Evolutionary conservation across 495 filamentous ascomycete species (phyloP), one percentile per base, ranked within the genome.

Genomic region (Trichoderma erinaceum): DNA sequence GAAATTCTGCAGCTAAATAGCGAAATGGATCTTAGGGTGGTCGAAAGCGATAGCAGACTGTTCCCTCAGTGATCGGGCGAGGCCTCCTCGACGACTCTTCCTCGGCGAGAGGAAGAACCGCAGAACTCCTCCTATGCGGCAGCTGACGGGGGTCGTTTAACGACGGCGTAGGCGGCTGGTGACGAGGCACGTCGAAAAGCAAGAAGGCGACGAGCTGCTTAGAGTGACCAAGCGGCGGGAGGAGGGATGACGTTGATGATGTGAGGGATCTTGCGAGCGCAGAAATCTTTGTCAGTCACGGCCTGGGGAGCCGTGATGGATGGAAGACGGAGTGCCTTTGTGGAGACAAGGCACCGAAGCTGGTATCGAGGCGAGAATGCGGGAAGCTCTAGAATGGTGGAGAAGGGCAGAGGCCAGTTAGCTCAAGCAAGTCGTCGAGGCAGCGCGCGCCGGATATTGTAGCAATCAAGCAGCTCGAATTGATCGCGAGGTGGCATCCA

Each of bases 71-170:
- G 86, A 89, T 86, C 88, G 89, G 88, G 87, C 89, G 86, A 88
- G 88, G 88, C 86, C 89, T 89, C 86, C 88, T 88, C 88, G 56
- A 56, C 50, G 90, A 94, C 89, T 91, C 92, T 93, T 91, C 92
- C 92, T 89, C 91, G 71, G 78, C 80, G 81, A 95, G 93, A 93
- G 92, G 93, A 96, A 97, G 93, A 94, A 92, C 88, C 89, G 86
- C 84, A 88, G 85, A 88, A 89, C 86, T 84, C 88, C 87, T 92
- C 90, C 91, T 97, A 97, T 97, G 92, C 93, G 93, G 93, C 93
- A 96, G 93, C 90, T 94, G 67, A 52, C 50, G 67, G 67, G 56
- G 64, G 56, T 68, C 21, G 41, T 44, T 18, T 50, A 63, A 68
- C 67, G 65, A 44, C 63, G 63, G 63, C 11, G 63, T 25, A 3